Evolutionary conservation across 768 basidiomycete species (phyloP).

Genomic region (Macrolepiota fuliginosa): DNA sequence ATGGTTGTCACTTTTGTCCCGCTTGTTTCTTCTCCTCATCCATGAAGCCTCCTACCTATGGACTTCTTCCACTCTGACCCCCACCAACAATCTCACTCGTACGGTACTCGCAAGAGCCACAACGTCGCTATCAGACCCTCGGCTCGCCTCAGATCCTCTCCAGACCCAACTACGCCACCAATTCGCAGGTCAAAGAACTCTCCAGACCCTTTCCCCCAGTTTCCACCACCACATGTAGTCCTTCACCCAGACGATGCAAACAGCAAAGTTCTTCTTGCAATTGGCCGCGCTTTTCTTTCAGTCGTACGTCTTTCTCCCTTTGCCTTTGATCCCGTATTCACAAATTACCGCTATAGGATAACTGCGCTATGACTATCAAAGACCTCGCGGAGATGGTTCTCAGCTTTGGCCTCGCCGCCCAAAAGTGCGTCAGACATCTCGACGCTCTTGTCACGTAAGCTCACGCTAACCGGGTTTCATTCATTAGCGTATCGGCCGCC

Average conservation of each 20-base stretch:
- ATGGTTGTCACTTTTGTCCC: constrained; percentile 21
- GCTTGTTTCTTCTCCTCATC: constrained; percentile 26
- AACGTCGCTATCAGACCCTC: constrained; percentile 52
- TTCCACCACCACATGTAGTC: constrained; percentile 62
- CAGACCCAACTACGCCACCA: constrained; percentile 15
- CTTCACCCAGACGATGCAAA: constrained; percentile 73
- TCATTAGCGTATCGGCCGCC: constrained; percentile 65
- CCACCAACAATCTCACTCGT: constrained; percentile 32
- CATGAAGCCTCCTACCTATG: constrained; percentile 19
- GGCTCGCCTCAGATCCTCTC: constrained; percentile 44
- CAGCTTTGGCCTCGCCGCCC: constrained; percentile 64
- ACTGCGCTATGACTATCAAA: constrained; percentile 84
- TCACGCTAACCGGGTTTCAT: constrained; percentile 9
- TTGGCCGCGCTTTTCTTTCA: constrained; percentile 70
- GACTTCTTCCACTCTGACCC: constrained; percentile 17
- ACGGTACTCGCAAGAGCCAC: constrained; percentile 55
- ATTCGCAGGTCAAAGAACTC: constrained; percentile 22
- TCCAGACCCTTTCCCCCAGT: constrained; percentile 30
- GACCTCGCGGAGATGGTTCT: constrained; percentile 75
- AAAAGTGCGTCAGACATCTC: constrained; percentile 51
- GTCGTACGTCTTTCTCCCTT: constrained; percentile 47
- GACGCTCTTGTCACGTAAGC: constrained; percentile 7
- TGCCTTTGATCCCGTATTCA: constrained; percentile 9
- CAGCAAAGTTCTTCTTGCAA: constrained; percentile 71
- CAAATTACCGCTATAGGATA: constrained; percentile 44